Evolutionary conservation across 2,329 filamentous ascomycete species (phyloP).

Genomic region (Monilinia fructicola): DNA sequence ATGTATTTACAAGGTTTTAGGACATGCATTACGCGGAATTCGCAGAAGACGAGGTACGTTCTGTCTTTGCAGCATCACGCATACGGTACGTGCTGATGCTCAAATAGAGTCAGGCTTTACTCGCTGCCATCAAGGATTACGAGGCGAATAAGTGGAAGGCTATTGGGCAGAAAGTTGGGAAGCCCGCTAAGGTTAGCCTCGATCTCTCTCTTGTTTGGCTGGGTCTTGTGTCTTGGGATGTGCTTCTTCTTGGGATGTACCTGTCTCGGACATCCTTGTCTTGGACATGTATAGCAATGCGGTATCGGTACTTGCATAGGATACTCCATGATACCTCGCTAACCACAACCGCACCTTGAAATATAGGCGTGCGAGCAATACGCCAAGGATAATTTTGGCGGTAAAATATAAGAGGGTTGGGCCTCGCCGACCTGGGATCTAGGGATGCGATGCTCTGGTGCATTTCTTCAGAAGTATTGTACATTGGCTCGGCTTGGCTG

Average conservation of each 20-base stretch:
- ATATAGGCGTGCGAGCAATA: conserved; percentile 81
- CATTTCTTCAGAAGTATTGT: neutral
- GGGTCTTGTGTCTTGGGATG: neutral
- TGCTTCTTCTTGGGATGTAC: neutral
- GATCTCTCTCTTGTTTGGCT: conserved; percentile 5
- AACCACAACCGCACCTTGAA: neutral
- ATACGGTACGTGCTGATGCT: conserved; percentile 35
- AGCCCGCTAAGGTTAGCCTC: conserved; percentile 79
- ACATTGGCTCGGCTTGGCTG: neutral
- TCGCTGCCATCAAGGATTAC: conserved; percentile 97
- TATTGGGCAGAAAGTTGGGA: conserved; percentile 94
- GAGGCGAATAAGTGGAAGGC: conserved; percentile 98
- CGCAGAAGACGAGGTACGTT: conserved; percentile 84
- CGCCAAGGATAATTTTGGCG: conserved; percentile 83
- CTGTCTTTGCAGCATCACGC: conserved; percentile 12
- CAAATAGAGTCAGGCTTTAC: conserved; percentile 55
- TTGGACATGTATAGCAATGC: neutral
- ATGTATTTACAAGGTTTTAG: conserved; percentile 46
- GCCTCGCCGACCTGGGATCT: neutral
- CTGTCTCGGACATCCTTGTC: neutral
- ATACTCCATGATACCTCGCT: neutral
- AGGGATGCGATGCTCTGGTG: neutral
- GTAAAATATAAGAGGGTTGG: conserved; percentile 31
- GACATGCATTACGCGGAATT: conserved; percentile 99
- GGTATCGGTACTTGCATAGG: neutral